Base-by-base conservation (phyloP, 2,329 filamentous ascomycete genomes). In the Pseudocercospora eumusae region DNA sequence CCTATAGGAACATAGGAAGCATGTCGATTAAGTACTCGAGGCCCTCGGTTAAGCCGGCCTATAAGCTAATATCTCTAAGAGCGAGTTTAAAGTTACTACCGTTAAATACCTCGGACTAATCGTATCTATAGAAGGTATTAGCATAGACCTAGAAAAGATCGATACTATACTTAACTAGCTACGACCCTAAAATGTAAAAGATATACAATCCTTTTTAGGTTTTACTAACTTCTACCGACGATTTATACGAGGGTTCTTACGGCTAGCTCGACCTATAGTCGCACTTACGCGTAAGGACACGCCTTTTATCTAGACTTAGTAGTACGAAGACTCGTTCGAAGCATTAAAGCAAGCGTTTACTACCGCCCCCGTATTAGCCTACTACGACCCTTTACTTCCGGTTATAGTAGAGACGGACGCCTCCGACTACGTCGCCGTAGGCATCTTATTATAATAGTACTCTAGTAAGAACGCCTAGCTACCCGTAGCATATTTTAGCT, bases 41-140 rank as follows among this genome's bases (percentile, higher is more conserved):
- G 8, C 42, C 1, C 53, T 65, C 6, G 21, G 47, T 9, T 60
- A 57, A 18, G 25, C 28, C 1, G 25, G 28, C 1, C 28, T 70
- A 40, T 64, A 62, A 36, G 21, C 47, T 13, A 63, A 65, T 27
- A 33, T 45, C 13, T 59, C 58, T 44, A 68, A 67, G 50, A 65
- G 49, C 33, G 27, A 50, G 2, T 68, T 69, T 53, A 60, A 4
- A 15, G 66, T 31, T 6, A 31, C 8, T 2, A 6, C 9, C 33
- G 56, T 68, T 31, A 44, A 64, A 20, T 70, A 64, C 59, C 45
- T 69, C 53, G 58, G 61, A 1, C 67, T 57, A 47, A 53, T 68
- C 5, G 42, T 68, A n/a, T 47, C 10, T 4, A 20, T 7, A n/a
- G n/a, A n/a, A n/a, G n/a, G n/a, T n/a, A n/a, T n/a, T n/a, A n/a